phyloP scores from a whole-genome alignment of 2,329 filamentous ascomycete genomes.

The Raffaelea ambrosiae region DNA sequence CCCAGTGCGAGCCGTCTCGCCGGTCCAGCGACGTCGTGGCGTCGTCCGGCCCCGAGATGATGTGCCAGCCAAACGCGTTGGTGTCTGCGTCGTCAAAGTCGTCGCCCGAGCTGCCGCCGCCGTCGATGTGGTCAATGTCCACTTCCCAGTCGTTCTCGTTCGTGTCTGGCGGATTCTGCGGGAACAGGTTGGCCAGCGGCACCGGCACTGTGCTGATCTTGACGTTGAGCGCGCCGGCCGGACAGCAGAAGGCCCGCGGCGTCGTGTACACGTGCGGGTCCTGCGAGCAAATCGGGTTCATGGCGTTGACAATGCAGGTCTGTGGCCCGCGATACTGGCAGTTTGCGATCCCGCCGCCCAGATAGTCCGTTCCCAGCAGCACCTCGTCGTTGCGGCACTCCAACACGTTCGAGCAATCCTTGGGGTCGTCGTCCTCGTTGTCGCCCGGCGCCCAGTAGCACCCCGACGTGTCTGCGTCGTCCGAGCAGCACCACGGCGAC shows the following conservation, averaged over 20 bases:
- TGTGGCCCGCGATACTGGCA: too few species aligned
- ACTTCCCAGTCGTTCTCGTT: background rate
- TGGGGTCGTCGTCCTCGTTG: too few species aligned
- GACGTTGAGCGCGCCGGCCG: background rate
- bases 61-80: slow-evolving; percentile 23
- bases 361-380: too few species aligned
- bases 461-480: too few species aligned
- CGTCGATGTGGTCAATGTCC: background rate
- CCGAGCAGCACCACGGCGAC: too few species aligned
- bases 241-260: background rate
- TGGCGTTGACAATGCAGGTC: background rate
- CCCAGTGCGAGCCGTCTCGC: slow-evolving; percentile 36
- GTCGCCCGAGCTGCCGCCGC: too few species aligned
- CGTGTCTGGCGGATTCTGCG: background rate
- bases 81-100: slow-evolving; percentile 21
- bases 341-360: too few species aligned
- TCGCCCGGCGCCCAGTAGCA: too few species aligned
- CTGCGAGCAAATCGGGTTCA: background rate
- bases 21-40: slow-evolving; percentile 26
- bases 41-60: too few species aligned
- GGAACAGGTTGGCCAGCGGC: slow-evolving; percentile 2
- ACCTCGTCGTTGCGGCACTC: too few species aligned
- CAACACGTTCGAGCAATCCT: too few species aligned
- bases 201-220: background rate
- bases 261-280: background rate